These are phyloP conservation scores for Iberis pinnata DNA, from an alignment of 345 rosid species.

Conservation along the genomic window DNA sequence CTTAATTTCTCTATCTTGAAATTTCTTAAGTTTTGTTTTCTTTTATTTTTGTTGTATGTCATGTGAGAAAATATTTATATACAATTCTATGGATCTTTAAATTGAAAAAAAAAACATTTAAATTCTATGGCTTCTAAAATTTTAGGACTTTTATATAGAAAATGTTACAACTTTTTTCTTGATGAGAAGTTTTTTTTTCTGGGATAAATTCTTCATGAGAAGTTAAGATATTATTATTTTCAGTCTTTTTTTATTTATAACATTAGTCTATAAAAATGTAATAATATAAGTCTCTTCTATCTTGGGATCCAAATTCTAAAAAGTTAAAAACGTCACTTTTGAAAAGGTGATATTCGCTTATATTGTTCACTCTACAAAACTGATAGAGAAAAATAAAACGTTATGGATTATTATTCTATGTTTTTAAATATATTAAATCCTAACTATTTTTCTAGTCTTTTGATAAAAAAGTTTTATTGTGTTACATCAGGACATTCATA, in stretches of 20 bases:
- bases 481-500: slow-evolving; percentile 29
- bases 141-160: not conserved
- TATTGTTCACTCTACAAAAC: not conserved
- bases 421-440: slow-evolving; percentile 2
- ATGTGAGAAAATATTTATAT: too few species aligned
- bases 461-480: not conserved
- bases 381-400: too few species aligned
- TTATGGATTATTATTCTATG: not conserved
- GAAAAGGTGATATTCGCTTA: slow-evolving; percentile 18
- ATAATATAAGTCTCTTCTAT: too few species aligned
- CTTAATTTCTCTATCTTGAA: not conserved
- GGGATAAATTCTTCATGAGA: too few species aligned
- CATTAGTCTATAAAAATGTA: too few species aligned
- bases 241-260: not conserved
- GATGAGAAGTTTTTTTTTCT: not conserved
- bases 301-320: slow-evolving; percentile 27
- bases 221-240: slow-evolving; percentile 10
- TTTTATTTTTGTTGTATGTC: not conserved
- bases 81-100: too few species aligned
- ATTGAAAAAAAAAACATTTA: not conserved
- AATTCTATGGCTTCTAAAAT: too few species aligned
- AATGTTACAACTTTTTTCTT: not conserved
- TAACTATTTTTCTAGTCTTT: not conserved
- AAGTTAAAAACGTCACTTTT: slow-evolving; percentile 20
- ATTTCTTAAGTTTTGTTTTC: not conserved